phyloP scores from a whole-genome alignment of 768 basidiomycete genomes.

The Trametes meyenii region DNA sequence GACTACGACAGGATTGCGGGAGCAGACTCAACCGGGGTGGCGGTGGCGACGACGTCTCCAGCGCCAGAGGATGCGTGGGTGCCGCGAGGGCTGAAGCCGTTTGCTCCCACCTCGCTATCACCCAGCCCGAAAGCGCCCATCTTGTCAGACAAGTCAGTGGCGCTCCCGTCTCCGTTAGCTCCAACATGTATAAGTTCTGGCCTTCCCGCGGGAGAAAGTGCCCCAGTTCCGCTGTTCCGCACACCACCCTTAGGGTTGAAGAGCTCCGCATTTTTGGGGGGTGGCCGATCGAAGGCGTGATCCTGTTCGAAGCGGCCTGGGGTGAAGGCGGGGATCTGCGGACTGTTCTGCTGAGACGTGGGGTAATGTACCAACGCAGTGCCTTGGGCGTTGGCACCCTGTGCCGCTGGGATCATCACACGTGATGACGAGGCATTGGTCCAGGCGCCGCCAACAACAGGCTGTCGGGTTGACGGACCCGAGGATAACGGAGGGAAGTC shows the following conservation, averaged over 20 bases:
- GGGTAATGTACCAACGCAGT: conserved; percentile 44
- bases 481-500: conserved; percentile 73
- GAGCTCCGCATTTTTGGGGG: conserved; percentile 45
- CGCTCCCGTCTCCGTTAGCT: conserved; percentile 2
- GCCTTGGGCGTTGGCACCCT: conserved; percentile 30
- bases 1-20: conserved; percentile 11
- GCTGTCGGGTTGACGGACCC: conserved; percentile 45
- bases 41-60: neutral
- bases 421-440: conserved; percentile 56
- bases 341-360: conserved; percentile 27
- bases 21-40: neutral
- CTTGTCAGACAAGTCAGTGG: conserved; percentile 11
- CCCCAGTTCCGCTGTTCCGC: no score
- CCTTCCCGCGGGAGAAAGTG: neutral
- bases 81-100: neutral
- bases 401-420: conserved; percentile 46
- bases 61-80: neutral
- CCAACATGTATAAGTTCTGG: conserved; percentile 4
- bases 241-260: conserved; percentile 38
- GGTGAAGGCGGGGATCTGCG: conserved; percentile 27
- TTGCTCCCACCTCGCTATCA: neutral
- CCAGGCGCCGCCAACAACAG: conserved; percentile 70
- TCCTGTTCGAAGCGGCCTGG: conserved; percentile 50
- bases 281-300: conserved; percentile 48
- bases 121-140: conserved; percentile 20